Conservation (phyloP, 1,139 yeast genomes). For the Groenewaldozyma auringiensis region DNA sequence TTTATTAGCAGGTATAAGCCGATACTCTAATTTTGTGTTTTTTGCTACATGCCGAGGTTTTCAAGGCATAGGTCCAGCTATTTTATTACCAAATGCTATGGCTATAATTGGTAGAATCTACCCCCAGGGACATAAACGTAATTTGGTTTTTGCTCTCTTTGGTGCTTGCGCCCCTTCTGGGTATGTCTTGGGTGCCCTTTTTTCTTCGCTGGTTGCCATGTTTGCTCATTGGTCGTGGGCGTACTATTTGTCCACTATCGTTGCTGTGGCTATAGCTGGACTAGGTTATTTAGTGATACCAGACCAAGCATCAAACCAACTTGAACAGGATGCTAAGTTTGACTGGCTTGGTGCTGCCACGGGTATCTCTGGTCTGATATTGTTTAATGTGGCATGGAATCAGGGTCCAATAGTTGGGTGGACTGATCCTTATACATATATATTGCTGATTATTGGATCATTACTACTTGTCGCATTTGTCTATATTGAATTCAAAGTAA, state of each 20-base stretch:
- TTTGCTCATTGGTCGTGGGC: slow-evolving; percentile 52
- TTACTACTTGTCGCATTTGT: slow-evolving; percentile 34
- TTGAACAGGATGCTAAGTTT: slow-evolving; percentile 25
- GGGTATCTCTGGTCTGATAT: slow-evolving; percentile 44
- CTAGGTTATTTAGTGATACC: slow-evolving; percentile 41
- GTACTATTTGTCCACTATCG: slow-evolving; percentile 43
- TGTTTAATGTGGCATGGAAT: slow-evolving; percentile 51
- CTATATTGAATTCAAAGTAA: slow-evolving; percentile 32
- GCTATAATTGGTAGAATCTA: slow-evolving; percentile 49
- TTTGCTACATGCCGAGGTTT: slow-evolving; percentile 48
- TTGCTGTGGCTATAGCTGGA: slow-evolving; percentile 30
- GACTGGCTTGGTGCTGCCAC: slow-evolving; percentile 43
- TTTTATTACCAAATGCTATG: slow-evolving; percentile 49
- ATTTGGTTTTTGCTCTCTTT: slow-evolving; percentile 41
- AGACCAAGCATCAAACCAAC: slow-evolving; percentile 21
- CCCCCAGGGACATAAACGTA: slow-evolving; percentile 38
- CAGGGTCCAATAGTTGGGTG: slow-evolving; percentile 59
- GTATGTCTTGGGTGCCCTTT: slow-evolving; percentile 43
- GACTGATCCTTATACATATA: slow-evolving; percentile 43
- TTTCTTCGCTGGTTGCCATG: slow-evolving; percentile 40
- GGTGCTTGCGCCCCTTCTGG: slow-evolving; percentile 59
- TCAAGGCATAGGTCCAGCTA: slow-evolving; percentile 56
- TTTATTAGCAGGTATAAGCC: slow-evolving; percentile 44
- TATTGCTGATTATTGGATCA: slow-evolving; percentile 43
- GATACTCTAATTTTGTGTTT: slow-evolving; percentile 37